Base-by-base conservation (phyloP, 768 basidiomycete genomes). In the Boletellus ananas region DNA sequence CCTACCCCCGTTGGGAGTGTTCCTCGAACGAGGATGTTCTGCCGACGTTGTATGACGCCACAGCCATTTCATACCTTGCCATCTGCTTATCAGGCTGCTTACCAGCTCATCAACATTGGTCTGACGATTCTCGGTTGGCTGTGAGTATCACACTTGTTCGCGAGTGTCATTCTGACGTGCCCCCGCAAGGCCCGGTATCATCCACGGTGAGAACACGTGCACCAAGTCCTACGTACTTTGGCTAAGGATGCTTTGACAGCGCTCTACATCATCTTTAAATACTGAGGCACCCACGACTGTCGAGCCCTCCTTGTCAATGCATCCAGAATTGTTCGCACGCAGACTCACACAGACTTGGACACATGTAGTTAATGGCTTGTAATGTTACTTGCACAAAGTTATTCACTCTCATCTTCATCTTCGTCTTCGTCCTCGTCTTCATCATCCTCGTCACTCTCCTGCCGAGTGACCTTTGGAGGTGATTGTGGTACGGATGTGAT, bases 1-100 rank as follows among this genome's bases (percentile, higher is more conserved):
- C 64, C 59, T 91, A 13, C 90, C 91, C 10, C 93, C 93, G 51
- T 64, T 95, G 3, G 91, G 85, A 49, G 93, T 95, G 21, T 92
- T 93, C 72, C 71, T 94, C 21, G 91, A 94, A 72, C 79, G 89
- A 46, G 93, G 93, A 21, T 94, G 90, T 64, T 72, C 74, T 33
- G 81, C 79, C 18, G 90, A 94, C 66, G 69, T 94, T 38, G 82
- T 87, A 60, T 45, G 83, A 78, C 35, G 45, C 51, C 12, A 25
- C 12, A 13, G 38, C 44, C 38, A 18, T 29, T 17, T 5, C 21
- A 16, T n/a, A 18, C 5, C n/a, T 31, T 29, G 18, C 6, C 27
- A 14, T 10, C 13, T 34, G 16, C 39, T 43, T 23, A 62, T 45
- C 41, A 14, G 23, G 35, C 27, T 38, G 23, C 35, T 29, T 16